Conservation (phyloP, 140 eudicot genomes). For the Stevia rebaudiana region DNA sequence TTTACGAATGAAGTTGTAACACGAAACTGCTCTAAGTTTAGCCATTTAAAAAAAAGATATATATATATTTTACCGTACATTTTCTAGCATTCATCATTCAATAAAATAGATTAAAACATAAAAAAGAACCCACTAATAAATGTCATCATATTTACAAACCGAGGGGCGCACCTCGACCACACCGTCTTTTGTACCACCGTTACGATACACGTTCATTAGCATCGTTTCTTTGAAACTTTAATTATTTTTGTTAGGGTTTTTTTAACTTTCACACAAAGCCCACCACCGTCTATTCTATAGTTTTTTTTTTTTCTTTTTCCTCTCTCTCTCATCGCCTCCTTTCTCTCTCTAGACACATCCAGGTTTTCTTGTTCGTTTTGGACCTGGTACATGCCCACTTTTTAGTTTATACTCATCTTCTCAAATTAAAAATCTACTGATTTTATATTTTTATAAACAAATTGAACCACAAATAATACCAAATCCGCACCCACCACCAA, state of each 20-base stretch:
- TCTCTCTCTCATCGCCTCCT: conserved; percentile 24
- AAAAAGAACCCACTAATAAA: background rate
- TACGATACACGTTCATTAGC: conserved; percentile 24
- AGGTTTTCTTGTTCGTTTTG: conserved; percentile 49
- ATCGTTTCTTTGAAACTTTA: background rate
- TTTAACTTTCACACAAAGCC: conserved; percentile 23
- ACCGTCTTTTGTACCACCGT: conserved; percentile 34
- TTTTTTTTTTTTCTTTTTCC: conserved; percentile 16
- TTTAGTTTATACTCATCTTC: conserved; percentile 19
- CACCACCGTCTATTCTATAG: conserved; percentile 18
- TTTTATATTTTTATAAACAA: conserved; percentile 17
- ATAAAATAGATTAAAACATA: background rate
- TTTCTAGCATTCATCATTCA: too few relatives aligned
- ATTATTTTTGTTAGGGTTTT: conserved; percentile 3
- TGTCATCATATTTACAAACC: conserved; percentile 7
- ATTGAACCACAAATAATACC: conserved; percentile 33
- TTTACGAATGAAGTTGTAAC: too few relatives aligned
- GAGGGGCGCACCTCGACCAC: conserved; percentile 38
- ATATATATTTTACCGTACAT: too few relatives aligned
- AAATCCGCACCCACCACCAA: conserved; percentile 33
- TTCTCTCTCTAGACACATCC: conserved; percentile 36
- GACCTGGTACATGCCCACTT: conserved; percentile 70
- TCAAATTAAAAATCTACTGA: background rate
- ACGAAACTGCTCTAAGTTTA: too few relatives aligned
- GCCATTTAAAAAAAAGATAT: too few relatives aligned